Evolutionary conservation across 495 filamentous ascomycete species (phyloP).

Genomic region (Hypoxylon cercidicola): DNA sequence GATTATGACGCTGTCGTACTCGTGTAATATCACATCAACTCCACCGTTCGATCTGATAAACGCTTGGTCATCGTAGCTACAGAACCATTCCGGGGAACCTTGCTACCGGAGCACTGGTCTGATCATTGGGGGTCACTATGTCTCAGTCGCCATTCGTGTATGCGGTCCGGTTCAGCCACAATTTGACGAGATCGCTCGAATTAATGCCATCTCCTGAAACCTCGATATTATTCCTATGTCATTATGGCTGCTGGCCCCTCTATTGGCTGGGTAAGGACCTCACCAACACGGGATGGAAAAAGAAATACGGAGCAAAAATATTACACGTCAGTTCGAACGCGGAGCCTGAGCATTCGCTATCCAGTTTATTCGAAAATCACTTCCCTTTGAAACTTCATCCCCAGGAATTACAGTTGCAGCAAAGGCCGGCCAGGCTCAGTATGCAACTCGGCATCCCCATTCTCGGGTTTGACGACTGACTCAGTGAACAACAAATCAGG

Average conservation of each 20-base stretch:
- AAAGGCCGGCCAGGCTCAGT: not conserved
- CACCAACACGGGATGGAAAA: conserved; percentile 28
- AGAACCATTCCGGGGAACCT: conserved; percentile 40
- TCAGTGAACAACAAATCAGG: conserved; percentile 4
- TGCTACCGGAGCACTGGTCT: conserved; percentile 7
- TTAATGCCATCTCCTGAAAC: conserved; percentile 6
- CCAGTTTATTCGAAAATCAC: not conserved
- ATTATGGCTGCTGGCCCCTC: not conserved
- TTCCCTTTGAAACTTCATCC: not conserved
- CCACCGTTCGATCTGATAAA: conserved; percentile 1
- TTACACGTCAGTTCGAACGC: conserved; percentile 5
- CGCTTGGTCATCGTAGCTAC: conserved; percentile 12
- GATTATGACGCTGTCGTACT: not conserved
- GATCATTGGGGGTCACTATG: conserved; percentile 7
- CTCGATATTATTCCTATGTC: conserved; percentile 6
- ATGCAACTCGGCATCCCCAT: conserved; percentile 3
- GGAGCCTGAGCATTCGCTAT: not conserved
- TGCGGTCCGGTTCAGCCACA: not conserved
- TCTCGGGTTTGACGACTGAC: conserved; percentile 8
- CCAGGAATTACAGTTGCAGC: not conserved
- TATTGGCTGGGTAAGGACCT: conserved; percentile 6
- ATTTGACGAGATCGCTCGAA: conserved; percentile 16
- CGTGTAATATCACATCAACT: conserved; percentile 3
- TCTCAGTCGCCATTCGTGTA: conserved; percentile 26
- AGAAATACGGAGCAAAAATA: conserved; percentile 10